Base-by-base conservation (phyloP, 108 stramenopile genomes). In the Asterionellopsis glacialis region DNA sequence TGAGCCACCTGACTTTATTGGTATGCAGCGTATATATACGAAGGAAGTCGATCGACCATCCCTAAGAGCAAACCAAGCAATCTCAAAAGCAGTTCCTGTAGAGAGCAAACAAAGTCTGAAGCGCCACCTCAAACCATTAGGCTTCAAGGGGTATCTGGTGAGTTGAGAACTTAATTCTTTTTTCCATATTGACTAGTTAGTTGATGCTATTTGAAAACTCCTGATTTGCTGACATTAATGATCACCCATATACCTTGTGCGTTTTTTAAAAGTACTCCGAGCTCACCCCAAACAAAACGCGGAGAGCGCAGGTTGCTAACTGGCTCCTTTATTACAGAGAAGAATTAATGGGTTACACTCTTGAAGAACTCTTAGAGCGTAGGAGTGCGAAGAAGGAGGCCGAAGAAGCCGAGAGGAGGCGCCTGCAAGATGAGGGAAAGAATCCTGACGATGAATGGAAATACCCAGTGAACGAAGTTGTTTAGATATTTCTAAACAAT, bases 271-370 rank as follows among this genome's bases (percentile, higher is more conserved):
- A 87, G 74, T 73, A 59, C 56, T 76, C 78, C 18, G 95, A 92
- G 64, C 77, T 98, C 51, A 96, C 95, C n/a, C 97, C 97, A 51
- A 96, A 98, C 79, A 83, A 90, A 66, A 98, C 97, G 11, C 76
- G 97, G 44, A 55, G 97, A 14, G 97, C 95, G 14, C 97, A 98
- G 68, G 94, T 86, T 51, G 79, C 83, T 40, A 96, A 94, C 61
- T 96, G 95, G 95, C 50, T 96, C 12, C 54, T 96, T 9, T 96
- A 76, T 64, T 96, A 79, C 69, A 68, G 91, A 25, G 89, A 92
- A 51, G 84, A 94, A 53, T 63, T 96, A 10, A 93, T 85, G 71
- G 95, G 95, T 12, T 82, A 79, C 61, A 91, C 87, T 42, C 28
- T 96, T 19, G 92, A 96, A 59, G 90, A 96, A 64, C 59, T 96